Percentiles rank a stretch among this genome's conserved stretches.
phyloP scores from a whole-genome alignment of 78 protist species.

The Pigoraptor vietnamica region DNA sequence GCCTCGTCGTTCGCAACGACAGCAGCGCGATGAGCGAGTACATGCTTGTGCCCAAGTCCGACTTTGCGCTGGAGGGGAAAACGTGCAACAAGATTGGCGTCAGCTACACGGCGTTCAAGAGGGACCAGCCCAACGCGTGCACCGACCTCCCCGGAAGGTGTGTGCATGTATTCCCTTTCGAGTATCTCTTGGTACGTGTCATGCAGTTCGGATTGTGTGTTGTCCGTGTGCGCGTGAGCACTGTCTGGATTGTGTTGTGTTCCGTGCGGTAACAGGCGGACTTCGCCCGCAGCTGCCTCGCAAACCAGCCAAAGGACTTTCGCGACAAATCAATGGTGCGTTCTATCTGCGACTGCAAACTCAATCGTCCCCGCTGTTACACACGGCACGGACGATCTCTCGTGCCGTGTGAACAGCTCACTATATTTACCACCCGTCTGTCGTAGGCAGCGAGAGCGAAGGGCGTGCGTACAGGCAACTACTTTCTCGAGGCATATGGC shows the following conservation, averaged over 20 bases:
- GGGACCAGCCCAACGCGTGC: not conserved
- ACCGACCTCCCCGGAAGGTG: not conserved
- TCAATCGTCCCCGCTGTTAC: not conserved
- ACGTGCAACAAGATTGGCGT: not conserved
- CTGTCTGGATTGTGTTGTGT: not conserved
- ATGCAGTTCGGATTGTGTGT: not conserved
- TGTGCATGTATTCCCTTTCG: not conserved
- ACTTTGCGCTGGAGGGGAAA: not conserved
- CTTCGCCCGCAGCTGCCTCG: not conserved
- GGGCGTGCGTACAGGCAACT: not conserved
- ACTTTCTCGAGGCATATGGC: not conserved
- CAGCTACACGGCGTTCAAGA: not conserved
- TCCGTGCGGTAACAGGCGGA: not conserved
- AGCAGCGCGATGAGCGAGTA: not conserved
- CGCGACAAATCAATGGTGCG: not conserved
- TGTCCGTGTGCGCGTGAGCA: not conserved
- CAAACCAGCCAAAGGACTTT: not conserved
- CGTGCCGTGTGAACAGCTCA: not conserved
- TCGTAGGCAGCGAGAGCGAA: not conserved
- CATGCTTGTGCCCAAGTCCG: not conserved
- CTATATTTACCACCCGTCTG: not conserved
- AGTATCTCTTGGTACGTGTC: not conserved
- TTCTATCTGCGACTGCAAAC: not conserved
- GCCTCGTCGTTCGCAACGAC: not conserved
- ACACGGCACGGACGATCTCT: not conserved